phyloP scores from a whole-genome alignment of 495 filamentous ascomycete species.

The Hyaloscypha hepaticicola region DNA sequence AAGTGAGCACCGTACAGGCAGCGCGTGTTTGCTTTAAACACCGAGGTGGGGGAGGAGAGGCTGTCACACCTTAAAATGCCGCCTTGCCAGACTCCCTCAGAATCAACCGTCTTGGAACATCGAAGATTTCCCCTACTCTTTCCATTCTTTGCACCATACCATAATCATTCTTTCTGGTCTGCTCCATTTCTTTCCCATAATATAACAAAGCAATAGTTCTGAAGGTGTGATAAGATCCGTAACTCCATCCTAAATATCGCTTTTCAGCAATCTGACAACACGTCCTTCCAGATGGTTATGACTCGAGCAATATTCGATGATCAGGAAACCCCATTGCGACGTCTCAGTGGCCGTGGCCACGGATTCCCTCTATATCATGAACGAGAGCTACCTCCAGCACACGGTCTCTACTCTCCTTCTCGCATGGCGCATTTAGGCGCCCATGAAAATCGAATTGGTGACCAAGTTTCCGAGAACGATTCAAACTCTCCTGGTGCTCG shows the following conservation, averaged over 20 bases:
- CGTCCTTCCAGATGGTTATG: conserved; percentile 1
- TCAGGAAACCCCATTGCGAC: conserved; percentile 17
- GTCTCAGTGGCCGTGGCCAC: conserved; percentile 20
- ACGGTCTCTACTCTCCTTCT: conserved; percentile 10
- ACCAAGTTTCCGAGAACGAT: conserved; percentile 25
- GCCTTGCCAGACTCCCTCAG: neutral
- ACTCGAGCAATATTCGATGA: conserved; percentile 16
- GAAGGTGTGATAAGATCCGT: neutral
- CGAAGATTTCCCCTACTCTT: too few relatives aligned
- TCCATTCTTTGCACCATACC: neutral
- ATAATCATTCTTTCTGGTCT: neutral
- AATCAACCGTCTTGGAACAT: too few relatives aligned
- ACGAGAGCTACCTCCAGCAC: conserved; percentile 20
- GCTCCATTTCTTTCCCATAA: neutral
- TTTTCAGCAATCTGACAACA: neutral
- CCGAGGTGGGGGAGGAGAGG: too few relatives aligned
- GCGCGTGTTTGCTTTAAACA: too few relatives aligned
- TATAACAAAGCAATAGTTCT: neutral
- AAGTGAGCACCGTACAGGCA: too few relatives aligned
- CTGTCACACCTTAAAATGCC: too few relatives aligned
- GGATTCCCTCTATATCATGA: conserved; percentile 27
- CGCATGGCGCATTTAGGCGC: conserved; percentile 5
- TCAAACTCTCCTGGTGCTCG: conserved; percentile 13
- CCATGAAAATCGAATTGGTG: conserved; percentile 13
- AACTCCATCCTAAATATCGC: neutral